Evolutionary conservation across 2,329 filamentous ascomycete genomes (phyloP).

Genomic region (Phialophora chinensis): DNA sequence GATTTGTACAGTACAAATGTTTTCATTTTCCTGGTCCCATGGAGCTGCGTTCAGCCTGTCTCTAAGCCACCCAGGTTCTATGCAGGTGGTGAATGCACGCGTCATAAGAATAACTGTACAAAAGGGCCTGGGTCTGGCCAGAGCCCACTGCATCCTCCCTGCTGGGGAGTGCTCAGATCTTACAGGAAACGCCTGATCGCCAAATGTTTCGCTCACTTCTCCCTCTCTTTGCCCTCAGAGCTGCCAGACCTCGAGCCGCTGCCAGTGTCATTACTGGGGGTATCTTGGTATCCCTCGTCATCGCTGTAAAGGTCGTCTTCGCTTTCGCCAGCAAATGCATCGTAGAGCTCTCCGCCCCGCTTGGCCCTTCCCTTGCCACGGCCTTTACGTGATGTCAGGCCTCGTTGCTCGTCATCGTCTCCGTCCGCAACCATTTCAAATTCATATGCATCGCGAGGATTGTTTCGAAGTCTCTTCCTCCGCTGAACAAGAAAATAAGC

Average conservation of each 20-base stretch:
- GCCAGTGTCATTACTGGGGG: slow-evolving; percentile 38
- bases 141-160: background rate
- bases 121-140: slow-evolving; percentile 1
- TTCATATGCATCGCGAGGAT: slow-evolving; percentile 82
- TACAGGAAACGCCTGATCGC: slow-evolving; percentile 8
- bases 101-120: slow-evolving; percentile 23
- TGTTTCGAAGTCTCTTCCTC: slow-evolving; percentile 75
- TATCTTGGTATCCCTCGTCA: slow-evolving; percentile 45
- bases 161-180: background rate
- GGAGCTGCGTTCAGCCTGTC: background rate
- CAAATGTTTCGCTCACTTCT: slow-evolving; percentile 24
- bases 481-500: slow-evolving; percentile 81
- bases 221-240: slow-evolving; percentile 31
- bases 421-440: slow-evolving; percentile 91
- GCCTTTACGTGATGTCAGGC: slow-evolving; percentile 47
- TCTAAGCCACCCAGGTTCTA: background rate
- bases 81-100: slow-evolving; percentile 3
- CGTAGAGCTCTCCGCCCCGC: slow-evolving; percentile 86
- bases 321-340: slow-evolving; percentile 94
- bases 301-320: slow-evolving; percentile 67
- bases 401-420: slow-evolving; percentile 65
- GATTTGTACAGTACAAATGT: slow-evolving; percentile 1
- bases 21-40: background rate
- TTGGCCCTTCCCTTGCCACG: slow-evolving; percentile 60
- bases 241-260: slow-evolving; percentile 34